A percentile compares a stretch with the other conserved stretches of the same genome.
Evolutionary conservation across 2,329 filamentous ascomycete species (phyloP).

Genomic region (Mycogone perniciosa): DNA sequence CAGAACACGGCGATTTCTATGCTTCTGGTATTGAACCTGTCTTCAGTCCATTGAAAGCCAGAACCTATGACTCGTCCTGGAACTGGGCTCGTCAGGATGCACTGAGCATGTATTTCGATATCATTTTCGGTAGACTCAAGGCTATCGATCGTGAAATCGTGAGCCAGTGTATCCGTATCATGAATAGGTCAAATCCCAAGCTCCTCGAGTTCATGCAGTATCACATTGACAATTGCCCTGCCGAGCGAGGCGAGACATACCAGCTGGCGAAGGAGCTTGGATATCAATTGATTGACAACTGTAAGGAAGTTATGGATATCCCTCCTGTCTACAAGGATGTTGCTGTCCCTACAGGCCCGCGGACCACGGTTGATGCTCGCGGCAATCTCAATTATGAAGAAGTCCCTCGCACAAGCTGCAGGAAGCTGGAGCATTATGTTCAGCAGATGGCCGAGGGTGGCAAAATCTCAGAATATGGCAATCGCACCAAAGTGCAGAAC

Average conservation of each 20-base stretch:
- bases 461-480: constrained; percentile 98
- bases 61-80: constrained; percentile 97
- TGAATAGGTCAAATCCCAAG: constrained; percentile 96
- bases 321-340: constrained; percentile 96
- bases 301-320: constrained; percentile 79
- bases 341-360: constrained; percentile 80
- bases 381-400: constrained; percentile 93
- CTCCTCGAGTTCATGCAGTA: constrained; percentile 99
- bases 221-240: constrained; percentile 97
- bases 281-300: constrained; percentile 92
- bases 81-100: constrained; percentile 99
- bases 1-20: constrained; percentile 95
- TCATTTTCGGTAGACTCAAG: constrained; percentile 92
- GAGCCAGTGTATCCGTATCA: constrained; percentile 96
- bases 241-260: constrained; percentile 94
- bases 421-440: constrained; percentile 97
- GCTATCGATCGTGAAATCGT: constrained; percentile 96
- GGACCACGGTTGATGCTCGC: constrained; percentile 84
- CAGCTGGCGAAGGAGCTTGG: constrained; percentile 94
- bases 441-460: constrained; percentile 97
- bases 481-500: constrained; percentile 95
- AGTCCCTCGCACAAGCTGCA: constrained; percentile 76
- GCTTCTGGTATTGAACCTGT: constrained; percentile 89
- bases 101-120: constrained; percentile 97
- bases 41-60: constrained; percentile 88